Conservation (phyloP, 2,329 filamentous ascomycete genomes). For the Aschersonia sp. region DNA sequence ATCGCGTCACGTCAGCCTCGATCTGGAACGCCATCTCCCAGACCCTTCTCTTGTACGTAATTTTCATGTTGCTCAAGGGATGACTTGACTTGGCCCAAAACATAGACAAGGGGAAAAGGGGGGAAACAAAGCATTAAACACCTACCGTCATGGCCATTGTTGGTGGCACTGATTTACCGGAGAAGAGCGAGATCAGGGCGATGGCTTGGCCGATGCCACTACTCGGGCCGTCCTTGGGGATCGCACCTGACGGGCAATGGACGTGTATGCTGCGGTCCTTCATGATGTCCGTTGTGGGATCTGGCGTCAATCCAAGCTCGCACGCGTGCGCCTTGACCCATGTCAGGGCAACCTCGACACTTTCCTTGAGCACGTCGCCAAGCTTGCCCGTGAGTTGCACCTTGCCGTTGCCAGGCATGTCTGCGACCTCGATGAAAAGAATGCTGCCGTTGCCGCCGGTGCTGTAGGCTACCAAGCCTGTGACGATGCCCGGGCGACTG, state of each 20-base stretch:
- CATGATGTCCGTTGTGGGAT: constrained; percentile 85
- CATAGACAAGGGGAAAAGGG: neutral
- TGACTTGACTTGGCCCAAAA: neutral
- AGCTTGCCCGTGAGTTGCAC: constrained; percentile 95
- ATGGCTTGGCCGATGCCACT: constrained; percentile 91
- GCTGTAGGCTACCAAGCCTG: constrained; percentile 87
- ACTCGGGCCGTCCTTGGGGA: constrained; percentile 80
- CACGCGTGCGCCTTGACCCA: constrained; percentile 97
- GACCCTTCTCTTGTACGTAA: too few relatives aligned
- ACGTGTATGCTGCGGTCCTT: constrained; percentile 88
- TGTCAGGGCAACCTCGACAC: constrained; percentile 84
- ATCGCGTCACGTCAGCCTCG: neutral
- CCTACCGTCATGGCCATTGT: constrained; percentile 87
- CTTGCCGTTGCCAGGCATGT: constrained; percentile 85
- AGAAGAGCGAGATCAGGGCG: constrained; percentile 81
- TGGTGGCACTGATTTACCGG: constrained; percentile 70
- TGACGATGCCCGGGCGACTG: constrained; percentile 79
- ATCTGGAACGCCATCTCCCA: too few relatives aligned
- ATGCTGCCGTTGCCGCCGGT: constrained; percentile 89
- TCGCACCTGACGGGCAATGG: constrained; percentile 86
- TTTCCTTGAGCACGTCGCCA: constrained; percentile 92
- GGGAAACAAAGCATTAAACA: neutral
- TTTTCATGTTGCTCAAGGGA: too few relatives aligned
- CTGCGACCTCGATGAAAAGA: constrained; percentile 93
- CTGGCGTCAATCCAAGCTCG: constrained; percentile 69